A percentile compares a stretch with the other conserved stretches of the same genome.
phyloP scores from a whole-genome alignment of 2,329 filamentous ascomycete genomes.

The Fusarium sp. region DNA sequence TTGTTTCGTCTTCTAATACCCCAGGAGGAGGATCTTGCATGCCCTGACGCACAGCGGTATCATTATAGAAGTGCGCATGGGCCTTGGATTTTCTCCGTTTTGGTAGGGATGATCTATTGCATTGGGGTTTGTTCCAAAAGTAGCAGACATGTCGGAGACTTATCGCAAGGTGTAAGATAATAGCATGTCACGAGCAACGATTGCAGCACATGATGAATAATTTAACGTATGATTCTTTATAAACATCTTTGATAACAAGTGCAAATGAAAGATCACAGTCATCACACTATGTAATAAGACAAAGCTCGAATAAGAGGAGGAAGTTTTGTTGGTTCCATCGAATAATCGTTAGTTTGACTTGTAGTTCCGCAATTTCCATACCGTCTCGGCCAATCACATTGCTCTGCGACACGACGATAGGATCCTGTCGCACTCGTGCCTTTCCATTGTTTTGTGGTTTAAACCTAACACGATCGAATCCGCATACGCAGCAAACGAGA shows the following conservation, averaged over 20 bases:
- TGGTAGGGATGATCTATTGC: constrained; percentile 13
- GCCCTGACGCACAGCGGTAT: constrained; percentile 32
- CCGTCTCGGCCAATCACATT: constrained; percentile 32
- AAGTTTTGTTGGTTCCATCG: constrained; percentile 1
- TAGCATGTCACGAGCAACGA: constrained; percentile 33
- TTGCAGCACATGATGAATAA: constrained; percentile 14
- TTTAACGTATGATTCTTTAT: constrained; percentile 1
- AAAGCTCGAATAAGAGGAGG: background rate
- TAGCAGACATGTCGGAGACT: constrained; percentile 17
- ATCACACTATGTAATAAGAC: background rate
- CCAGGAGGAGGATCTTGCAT: constrained; percentile 39
- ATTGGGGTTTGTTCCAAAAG: constrained; percentile 30
- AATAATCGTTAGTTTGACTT: constrained; percentile 11
- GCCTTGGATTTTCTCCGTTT: constrained; percentile 26
- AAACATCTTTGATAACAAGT: background rate
- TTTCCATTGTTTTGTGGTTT: constrained; percentile 32
- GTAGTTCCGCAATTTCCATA: constrained; percentile 24
- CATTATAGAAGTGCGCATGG: constrained; percentile 28
- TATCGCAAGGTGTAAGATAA: constrained; percentile 29
- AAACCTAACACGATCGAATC: constrained; percentile 24
- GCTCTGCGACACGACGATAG: constrained; percentile 35
- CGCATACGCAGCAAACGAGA: constrained; percentile 9
- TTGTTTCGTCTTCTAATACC: constrained; percentile 38
- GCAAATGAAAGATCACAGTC: background rate
- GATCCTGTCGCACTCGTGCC: constrained; percentile 40